Conservation (phyloP, 2,329 filamentous ascomycete species). For the Diaporthe nobilis region DNA sequence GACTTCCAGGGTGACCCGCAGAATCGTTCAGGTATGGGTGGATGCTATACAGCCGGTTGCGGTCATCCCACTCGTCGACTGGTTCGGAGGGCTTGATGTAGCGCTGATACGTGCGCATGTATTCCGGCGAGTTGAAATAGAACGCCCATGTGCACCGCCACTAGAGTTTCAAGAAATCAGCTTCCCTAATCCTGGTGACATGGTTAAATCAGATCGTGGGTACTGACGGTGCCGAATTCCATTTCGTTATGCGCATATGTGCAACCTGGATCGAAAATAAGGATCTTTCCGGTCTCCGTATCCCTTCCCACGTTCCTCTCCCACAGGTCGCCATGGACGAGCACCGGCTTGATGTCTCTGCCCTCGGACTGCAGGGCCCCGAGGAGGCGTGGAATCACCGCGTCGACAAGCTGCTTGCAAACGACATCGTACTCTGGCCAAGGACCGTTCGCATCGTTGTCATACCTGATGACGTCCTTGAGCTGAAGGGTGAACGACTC, state of each 20-base stretch:
- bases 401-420: constrained; percentile 5
- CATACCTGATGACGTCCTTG: constrained; percentile 22
- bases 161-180: neutral
- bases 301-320: constrained; percentile 15
- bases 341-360: neutral
- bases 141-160: constrained; percentile 29
- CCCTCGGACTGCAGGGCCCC: constrained; percentile 23
- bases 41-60: constrained; percentile 14
- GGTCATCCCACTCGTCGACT: constrained; percentile 27
- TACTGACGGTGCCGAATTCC: constrained; percentile 16
- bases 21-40: constrained; percentile 15
- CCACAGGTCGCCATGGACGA: constrained; percentile 22
- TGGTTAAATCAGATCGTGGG: too few relatives aligned
- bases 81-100: neutral
- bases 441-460: constrained; percentile 21
- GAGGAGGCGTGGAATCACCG: constrained; percentile 22
- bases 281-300: neutral
- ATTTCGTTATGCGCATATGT: constrained; percentile 14
- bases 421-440: constrained; percentile 14
- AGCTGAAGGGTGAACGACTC: neutral
- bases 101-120: constrained; percentile 5
- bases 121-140: constrained; percentile 29
- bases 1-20: constrained; percentile 17
- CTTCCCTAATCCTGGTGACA: neutral
- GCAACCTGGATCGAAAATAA: constrained; percentile 27